Conservation (phyloP, 805 yeast species). For the Lipomyces kockii region DNA sequence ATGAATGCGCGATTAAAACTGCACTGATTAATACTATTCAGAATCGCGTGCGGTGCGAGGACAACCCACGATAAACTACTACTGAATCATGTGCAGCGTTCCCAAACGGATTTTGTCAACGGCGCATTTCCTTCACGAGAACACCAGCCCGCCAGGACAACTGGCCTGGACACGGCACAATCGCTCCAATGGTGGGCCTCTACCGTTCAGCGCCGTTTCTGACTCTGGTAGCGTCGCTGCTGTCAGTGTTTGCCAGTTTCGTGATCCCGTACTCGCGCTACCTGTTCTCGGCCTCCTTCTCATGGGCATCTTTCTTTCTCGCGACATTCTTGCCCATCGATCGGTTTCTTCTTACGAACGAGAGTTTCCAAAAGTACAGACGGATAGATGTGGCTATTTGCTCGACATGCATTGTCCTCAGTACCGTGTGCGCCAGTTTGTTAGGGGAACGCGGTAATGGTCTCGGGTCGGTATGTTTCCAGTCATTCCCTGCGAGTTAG, state of each 20-base stretch:
- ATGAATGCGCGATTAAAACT: no score
- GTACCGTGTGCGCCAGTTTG: constrained; percentile 32
- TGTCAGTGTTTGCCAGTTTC: constrained; percentile 30
- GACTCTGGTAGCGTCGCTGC: constrained; percentile 35
- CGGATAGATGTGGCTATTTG: constrained; percentile 36
- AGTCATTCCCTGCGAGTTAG: background rate
- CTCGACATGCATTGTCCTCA: constrained; percentile 33
- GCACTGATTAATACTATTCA: no score
- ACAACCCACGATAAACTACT: background rate
- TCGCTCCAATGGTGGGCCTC: constrained; percentile 12
- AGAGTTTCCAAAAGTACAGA: constrained; percentile 23
- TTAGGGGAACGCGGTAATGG: constrained; percentile 37
- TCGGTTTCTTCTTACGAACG: constrained; percentile 22
- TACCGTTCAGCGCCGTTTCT: constrained; percentile 33
- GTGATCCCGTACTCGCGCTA: constrained; percentile 35
- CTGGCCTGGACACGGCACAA: constrained; percentile 4
- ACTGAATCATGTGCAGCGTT: background rate
- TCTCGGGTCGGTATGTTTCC: constrained; percentile 29
- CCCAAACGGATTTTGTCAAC: background rate
- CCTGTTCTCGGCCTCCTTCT: constrained; percentile 34
- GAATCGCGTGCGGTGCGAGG: no score
- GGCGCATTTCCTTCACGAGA: background rate
- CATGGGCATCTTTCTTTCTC: constrained; percentile 34
- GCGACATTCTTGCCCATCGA: constrained; percentile 33
- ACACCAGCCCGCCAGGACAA: background rate